Evolutionary conservation across 176 grass and related monocot species (phyloP).

Genomic region (Typha latifolia): DNA sequence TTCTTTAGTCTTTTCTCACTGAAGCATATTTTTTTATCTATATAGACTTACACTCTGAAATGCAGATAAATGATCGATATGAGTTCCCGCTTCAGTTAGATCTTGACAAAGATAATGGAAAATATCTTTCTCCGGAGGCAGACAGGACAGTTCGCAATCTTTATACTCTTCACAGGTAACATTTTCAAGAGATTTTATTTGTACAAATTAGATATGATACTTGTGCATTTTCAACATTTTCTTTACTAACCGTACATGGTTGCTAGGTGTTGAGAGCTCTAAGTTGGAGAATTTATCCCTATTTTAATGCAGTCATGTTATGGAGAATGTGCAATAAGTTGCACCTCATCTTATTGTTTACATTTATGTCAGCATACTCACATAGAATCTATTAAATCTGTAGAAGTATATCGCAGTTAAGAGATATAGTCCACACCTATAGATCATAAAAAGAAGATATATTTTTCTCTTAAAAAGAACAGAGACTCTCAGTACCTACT

Average conservation of each 20-base stretch:
- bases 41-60: constrained; percentile 25
- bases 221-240: neutral
- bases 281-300: neutral
- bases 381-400: too few relatives aligned
- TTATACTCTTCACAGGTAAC: constrained; percentile 93
- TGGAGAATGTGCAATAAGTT: neutral
- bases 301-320: neutral
- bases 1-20: neutral
- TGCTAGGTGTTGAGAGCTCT: neutral
- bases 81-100: constrained; percentile 98
- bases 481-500: too few relatives aligned
- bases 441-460: too few relatives aligned
- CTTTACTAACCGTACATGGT: neutral
- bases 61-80: constrained; percentile 98
- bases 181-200: neutral
- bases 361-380: too few relatives aligned
- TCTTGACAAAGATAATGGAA: constrained; percentile 86
- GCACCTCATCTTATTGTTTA: too few relatives aligned
- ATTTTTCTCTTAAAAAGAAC: too few relatives aligned
- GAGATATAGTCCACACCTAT: too few relatives aligned
- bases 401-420: too few relatives aligned
- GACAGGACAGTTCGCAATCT: constrained; percentile 90
- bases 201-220: neutral
- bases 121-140: constrained; percentile 92
- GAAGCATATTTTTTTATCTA: constrained; percentile 10